phyloP scores from a whole-genome alignment of 139 green algal species.

The Chlamydomonas schloesseri region DNA sequence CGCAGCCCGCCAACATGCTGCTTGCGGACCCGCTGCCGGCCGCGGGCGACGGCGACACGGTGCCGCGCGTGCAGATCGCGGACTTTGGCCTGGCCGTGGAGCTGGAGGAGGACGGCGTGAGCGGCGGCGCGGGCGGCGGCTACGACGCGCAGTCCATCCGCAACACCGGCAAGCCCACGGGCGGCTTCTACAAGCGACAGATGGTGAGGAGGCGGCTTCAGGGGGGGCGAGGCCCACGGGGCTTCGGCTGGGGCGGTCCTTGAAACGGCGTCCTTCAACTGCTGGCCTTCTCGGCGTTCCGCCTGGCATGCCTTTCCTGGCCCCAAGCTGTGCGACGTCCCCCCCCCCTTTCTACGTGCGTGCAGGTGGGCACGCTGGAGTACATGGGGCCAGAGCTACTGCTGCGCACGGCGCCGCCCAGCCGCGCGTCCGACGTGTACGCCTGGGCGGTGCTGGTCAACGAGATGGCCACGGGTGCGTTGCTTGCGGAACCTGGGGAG shows the following conservation, averaged over 20 bases:
- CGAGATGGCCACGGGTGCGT: conserved; percentile 44
- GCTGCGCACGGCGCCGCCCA: conserved; percentile 40
- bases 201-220: conserved; percentile 20
- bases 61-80: conserved; percentile 31
- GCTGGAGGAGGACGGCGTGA: conserved; percentile 21
- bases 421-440: conserved; percentile 82
- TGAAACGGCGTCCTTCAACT: too few relatives aligned
- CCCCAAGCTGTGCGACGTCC: too few relatives aligned
- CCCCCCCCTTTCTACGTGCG: too few relatives aligned
- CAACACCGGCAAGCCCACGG: conserved; percentile 20
- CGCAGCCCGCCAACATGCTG: conserved; percentile 80
- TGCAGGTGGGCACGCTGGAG: conserved; percentile 80
- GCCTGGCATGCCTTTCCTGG: too few relatives aligned
- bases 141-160: background rate
- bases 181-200: conserved; percentile 83
- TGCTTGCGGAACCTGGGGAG: background rate
- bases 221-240: background rate
- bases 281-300: too few relatives aligned
- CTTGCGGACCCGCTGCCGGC: background rate
- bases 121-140: background rate
- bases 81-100: conserved; percentile 55
- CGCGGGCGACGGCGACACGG: background rate
- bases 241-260: too few relatives aligned
- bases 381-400: conserved; percentile 94
- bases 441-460: conserved; percentile 75